Conservation (phyloP, 768 basidiomycete genomes). For the Imleria badia region DNA sequence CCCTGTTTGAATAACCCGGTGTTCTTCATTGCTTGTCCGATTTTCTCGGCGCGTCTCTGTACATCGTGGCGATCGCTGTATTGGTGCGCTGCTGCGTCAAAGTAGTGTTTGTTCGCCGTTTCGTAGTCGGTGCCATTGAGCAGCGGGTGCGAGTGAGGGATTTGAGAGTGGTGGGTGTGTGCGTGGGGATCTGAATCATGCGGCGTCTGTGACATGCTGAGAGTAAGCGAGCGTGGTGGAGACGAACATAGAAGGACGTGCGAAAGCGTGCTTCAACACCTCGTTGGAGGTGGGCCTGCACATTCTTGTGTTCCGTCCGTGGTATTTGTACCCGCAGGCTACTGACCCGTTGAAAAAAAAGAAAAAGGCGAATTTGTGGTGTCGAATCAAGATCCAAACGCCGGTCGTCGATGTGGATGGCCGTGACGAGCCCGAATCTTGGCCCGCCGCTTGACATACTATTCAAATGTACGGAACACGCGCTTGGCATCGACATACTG, state of each 20-base stretch:
- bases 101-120: slow-evolving; percentile 26
- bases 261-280: neutral
- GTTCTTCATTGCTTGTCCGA: slow-evolving; percentile 30
- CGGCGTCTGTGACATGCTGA: neutral
- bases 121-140: slow-evolving; percentile 9
- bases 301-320: neutral
- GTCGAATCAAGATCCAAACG: neutral
- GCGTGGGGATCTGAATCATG: neutral
- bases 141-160: neutral
- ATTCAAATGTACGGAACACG: neutral
- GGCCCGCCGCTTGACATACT: no score
- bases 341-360: neutral
- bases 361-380: neutral
- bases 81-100: slow-evolving; percentile 22
- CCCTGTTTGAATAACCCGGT: slow-evolving; percentile 53
- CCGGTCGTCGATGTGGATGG: neutral
- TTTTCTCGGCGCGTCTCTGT: slow-evolving; percentile 19
- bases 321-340: neutral
- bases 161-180: neutral
- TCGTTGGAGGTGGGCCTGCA: neutral
- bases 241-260: no score
- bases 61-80: slow-evolving; percentile 27
- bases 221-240: neutral
- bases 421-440: neutral
- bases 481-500: neutral